A percentile compares a stretch with the other conserved stretches of the same genome.
phyloP scores from a whole-genome alignment of 2,329 filamentous ascomycete species.

The Microcyclospora tardicrescens region DNA sequence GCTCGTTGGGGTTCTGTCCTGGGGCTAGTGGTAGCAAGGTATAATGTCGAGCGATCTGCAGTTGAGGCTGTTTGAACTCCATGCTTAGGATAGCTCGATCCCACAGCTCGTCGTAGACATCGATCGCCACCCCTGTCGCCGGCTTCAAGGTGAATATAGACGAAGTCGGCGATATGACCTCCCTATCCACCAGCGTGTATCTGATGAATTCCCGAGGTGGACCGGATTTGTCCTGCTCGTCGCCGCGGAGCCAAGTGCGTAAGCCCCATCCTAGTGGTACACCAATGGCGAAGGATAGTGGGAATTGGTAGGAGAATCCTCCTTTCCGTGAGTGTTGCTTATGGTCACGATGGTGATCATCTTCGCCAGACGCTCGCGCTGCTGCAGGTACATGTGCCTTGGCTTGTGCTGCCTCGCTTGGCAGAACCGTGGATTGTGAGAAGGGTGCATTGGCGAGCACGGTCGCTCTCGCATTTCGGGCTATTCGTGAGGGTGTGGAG shows the following conservation, averaged over 20 bases:
- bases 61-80: slow-evolving; percentile 84
- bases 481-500: too few relatives aligned
- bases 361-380: neutral
- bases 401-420: neutral
- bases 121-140: slow-evolving; percentile 6
- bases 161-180: slow-evolving; percentile 52
- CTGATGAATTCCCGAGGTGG: slow-evolving; percentile 11
- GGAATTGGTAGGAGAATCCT: neutral
- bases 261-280: slow-evolving; percentile 2
- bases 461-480: too few relatives aligned
- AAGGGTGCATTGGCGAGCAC: neutral
- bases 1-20: slow-evolving; percentile 22
- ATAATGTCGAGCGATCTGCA: slow-evolving; percentile 85
- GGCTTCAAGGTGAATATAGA: slow-evolving; percentile 55
- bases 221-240: neutral
- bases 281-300: neutral
- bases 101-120: slow-evolving; percentile 8
- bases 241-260: neutral
- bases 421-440: neutral
- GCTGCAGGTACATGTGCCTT: neutral
- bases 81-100: slow-evolving; percentile 66
- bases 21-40: slow-evolving; percentile 60
- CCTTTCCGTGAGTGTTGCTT: neutral
- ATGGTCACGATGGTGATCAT: neutral
- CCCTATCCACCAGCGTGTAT: slow-evolving; percentile 50